Evolutionary conservation across 805 yeast species (phyloP).

Genomic region (Zygoascus biomembranicola): DNA sequence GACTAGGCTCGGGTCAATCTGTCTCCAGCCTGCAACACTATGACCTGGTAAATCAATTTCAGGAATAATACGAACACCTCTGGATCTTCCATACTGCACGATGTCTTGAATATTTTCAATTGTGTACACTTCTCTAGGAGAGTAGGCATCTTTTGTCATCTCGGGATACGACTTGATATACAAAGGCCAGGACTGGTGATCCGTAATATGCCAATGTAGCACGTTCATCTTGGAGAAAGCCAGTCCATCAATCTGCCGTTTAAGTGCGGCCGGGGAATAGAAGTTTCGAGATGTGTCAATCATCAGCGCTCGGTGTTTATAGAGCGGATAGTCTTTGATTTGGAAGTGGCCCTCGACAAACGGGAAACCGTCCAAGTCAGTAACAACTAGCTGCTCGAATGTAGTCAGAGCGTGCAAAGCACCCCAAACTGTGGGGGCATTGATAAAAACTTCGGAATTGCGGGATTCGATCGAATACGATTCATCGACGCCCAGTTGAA

Average conservation of each 20-base stretch:
- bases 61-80: slow-evolving; percentile 35
- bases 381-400: slow-evolving; percentile 32
- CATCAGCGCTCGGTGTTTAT: slow-evolving; percentile 33
- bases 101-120: slow-evolving; percentile 24
- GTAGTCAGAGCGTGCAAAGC: slow-evolving; percentile 34
- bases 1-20: slow-evolving; percentile 25
- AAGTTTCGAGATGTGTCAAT: slow-evolving; percentile 34
- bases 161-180: slow-evolving; percentile 28
- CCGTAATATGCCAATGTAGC: slow-evolving; percentile 36
- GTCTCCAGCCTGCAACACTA: slow-evolving; percentile 32
- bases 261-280: slow-evolving; percentile 22
- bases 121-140: slow-evolving; percentile 26
- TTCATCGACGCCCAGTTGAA: slow-evolving; percentile 34
- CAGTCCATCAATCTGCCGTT: slow-evolving; percentile 33
- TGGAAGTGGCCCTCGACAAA: slow-evolving; percentile 28
- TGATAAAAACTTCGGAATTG: slow-evolving; percentile 13
- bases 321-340: slow-evolving; percentile 30
- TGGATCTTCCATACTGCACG: slow-evolving; percentile 27
- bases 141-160: slow-evolving; percentile 33
- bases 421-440: slow-evolving; percentile 33
- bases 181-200: slow-evolving; percentile 36
- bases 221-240: slow-evolving; percentile 32
- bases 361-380: slow-evolving; percentile 19
- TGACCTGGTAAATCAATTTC: slow-evolving; percentile 38
- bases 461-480: slow-evolving; percentile 21